Percentiles rank a stretch among this genome's conserved stretches.
Evolutionary conservation across 2,329 filamentous ascomycete species (phyloP).

Genomic region (Diaporthe eres): DNA sequence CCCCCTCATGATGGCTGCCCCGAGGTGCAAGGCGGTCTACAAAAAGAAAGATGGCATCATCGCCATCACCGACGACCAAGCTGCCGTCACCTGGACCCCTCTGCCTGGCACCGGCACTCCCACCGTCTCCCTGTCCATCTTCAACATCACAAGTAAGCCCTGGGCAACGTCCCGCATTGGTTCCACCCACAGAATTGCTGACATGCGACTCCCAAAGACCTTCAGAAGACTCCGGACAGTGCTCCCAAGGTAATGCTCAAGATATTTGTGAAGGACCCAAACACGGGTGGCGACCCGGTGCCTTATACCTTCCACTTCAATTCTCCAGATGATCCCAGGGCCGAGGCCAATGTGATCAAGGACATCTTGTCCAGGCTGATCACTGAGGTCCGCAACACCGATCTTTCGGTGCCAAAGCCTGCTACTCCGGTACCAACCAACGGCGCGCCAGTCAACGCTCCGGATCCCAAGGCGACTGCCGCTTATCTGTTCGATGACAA

Average conservation of each 20-base stretch:
- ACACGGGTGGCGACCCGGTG: constrained; percentile 68
- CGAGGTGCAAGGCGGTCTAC: constrained; percentile 80
- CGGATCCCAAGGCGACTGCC: constrained; percentile 84
- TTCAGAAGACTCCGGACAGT: constrained; percentile 94
- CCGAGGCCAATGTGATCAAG: constrained; percentile 88
- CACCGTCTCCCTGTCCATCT: constrained; percentile 77
- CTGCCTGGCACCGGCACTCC: constrained; percentile 73
- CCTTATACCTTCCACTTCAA: constrained; percentile 93
- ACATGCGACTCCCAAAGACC: constrained; percentile 68
- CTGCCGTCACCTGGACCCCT: constrained; percentile 86
- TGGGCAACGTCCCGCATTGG: background rate
- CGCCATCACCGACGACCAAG: constrained; percentile 79
- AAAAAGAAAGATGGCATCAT: constrained; percentile 97
- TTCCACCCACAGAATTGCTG: constrained; percentile 29
- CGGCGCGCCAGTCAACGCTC: constrained; percentile 65
- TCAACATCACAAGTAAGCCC: constrained; percentile 84
- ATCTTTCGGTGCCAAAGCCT: constrained; percentile 65
- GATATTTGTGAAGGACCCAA: constrained; percentile 81
- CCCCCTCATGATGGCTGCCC: constrained; percentile 64
- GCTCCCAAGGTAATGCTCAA: constrained; percentile 94
- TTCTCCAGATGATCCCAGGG: constrained; percentile 79
- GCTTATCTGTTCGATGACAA: constrained; percentile 85
- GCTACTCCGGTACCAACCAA: constrained; percentile 50
- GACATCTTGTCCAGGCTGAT: constrained; percentile 85
- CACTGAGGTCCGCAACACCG: constrained; percentile 73